Evolutionary conservation across 1,139 yeast species (phyloP), one percentile per base, ranked within the genome.

Genomic region (Zhuliangozyma blackwelliae): DNA sequence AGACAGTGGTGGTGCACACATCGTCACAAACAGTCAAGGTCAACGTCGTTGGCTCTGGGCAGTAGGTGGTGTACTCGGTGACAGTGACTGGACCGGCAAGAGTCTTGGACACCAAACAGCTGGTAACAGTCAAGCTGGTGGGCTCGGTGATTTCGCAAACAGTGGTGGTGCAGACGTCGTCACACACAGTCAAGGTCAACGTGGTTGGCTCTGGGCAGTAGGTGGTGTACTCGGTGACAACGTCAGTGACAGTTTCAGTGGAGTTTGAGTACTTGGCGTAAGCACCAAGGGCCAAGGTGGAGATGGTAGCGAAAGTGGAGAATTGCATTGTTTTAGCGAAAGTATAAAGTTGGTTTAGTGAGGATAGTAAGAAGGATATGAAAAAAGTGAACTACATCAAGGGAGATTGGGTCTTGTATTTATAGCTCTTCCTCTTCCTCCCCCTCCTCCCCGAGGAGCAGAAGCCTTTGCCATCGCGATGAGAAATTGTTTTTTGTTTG

Each of bases 181-280:
- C 47, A 41, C 55, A 51, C 54, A 62, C 62, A 55, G 64, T 63
- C 39, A 61, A 48, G 40, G 60, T 61, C 36, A 63, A 34, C 35
- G 54, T 48, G 42, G 68, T 62, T 38, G 65, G 48, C 34, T 48
- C 55, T 47, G 69, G 69, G 45, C 69, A 63, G 61, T 59, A 63
- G 43, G 68, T 62, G 51, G 59, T 54, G 54, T 44, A 63, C 48
- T 57, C 65, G 41, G 68, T 62, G 41, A 59, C 58, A 34, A 62
- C 46, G 38, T 59, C 59, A 36, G 65, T 57, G 58, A 69, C 63
- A 52, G 62, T 54, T 46, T 64, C 54, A 40, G 65, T 63, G 43
- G 70, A 55, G 43, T 57, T 61, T 54, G 57, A 49, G 40, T 49
- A 49, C 39, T 52, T 57, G 44, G 68, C 67, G 33, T 57, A 54